These are phyloP conservation scores for Patellifolia procumbens DNA, from an alignment of 179 eudicot genomes.

Conservation along the genomic window DNA sequence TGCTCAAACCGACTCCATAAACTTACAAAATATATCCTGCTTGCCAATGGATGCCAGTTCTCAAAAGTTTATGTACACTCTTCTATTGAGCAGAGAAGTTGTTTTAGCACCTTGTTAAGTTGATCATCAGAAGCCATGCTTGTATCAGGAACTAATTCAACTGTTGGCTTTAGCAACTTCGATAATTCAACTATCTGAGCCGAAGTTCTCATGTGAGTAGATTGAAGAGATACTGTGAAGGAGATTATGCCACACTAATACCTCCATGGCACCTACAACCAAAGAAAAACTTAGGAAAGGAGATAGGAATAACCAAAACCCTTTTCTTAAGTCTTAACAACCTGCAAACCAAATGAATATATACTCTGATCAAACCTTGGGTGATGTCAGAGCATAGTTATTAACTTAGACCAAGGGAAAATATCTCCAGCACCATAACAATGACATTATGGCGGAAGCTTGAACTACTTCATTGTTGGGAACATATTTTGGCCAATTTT, in stretches of 20 bases:
- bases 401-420: no score
- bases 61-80: conserved; percentile 56
- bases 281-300: background rate
- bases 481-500: no score
- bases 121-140: conserved; percentile 44
- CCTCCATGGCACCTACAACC: conserved; percentile 63
- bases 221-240: conserved; percentile 48
- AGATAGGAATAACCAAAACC: background rate
- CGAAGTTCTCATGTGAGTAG: conserved; percentile 39
- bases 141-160: conserved; percentile 46
- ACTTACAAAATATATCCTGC: conserved; percentile 75
- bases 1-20: background rate
- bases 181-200: conserved; percentile 53
- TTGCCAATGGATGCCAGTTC: conserved; percentile 63
- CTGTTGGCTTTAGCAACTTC: conserved; percentile 54
- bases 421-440: no score
- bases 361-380: no score
- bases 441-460: no score
- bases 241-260: conserved; percentile 51
- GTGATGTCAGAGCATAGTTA: no score
- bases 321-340: background rate
- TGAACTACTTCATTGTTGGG: no score
- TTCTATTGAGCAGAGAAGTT: conserved; percentile 39
- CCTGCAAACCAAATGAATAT: no score
- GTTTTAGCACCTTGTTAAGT: conserved; percentile 43